Conservation (phyloP, 1,139 yeast genomes). For the Diutina siamensis region DNA sequence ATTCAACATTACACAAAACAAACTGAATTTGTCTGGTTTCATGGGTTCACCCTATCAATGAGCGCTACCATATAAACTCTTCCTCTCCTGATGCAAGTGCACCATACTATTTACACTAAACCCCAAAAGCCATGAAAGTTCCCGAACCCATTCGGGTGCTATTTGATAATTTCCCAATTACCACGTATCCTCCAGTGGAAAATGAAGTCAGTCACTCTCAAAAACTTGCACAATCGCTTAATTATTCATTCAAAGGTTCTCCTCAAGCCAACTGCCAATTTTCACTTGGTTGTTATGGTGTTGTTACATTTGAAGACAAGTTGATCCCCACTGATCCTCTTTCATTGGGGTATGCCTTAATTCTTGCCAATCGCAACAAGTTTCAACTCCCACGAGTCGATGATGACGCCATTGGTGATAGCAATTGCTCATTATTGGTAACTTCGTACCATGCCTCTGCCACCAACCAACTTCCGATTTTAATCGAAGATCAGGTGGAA, state of each 20-base stretch:
- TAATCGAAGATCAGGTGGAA: conserved; percentile 7
- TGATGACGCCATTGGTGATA: background rate
- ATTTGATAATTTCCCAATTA: conserved; percentile 10
- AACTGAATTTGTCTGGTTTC: too few relatives aligned
- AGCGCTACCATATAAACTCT: background rate
- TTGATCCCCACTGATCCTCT: conserved; percentile 10
- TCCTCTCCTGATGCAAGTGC: too few relatives aligned
- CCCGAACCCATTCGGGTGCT: conserved; percentile 10
- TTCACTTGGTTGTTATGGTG: conserved; percentile 9
- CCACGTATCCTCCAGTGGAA: conserved; percentile 6
- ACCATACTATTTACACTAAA: too few relatives aligned
- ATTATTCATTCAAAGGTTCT: background rate
- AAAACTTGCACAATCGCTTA: background rate
- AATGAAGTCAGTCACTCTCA: background rate
- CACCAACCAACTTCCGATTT: conserved; percentile 9
- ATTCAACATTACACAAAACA: too few relatives aligned
- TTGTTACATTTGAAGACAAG: conserved; percentile 6
- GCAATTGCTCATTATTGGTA: conserved; percentile 7
- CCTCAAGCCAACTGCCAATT: background rate
- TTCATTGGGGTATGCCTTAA: conserved; percentile 8
- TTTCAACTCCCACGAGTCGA: conserved; percentile 8
- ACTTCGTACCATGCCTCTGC: conserved; percentile 10
- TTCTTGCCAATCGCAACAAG: conserved; percentile 8
- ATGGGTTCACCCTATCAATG: too few relatives aligned
- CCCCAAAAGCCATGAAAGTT: conserved; percentile 3